Conservation (phyloP, 768 basidiomycete genomes). For the Cubamyces lactineus region DNA sequence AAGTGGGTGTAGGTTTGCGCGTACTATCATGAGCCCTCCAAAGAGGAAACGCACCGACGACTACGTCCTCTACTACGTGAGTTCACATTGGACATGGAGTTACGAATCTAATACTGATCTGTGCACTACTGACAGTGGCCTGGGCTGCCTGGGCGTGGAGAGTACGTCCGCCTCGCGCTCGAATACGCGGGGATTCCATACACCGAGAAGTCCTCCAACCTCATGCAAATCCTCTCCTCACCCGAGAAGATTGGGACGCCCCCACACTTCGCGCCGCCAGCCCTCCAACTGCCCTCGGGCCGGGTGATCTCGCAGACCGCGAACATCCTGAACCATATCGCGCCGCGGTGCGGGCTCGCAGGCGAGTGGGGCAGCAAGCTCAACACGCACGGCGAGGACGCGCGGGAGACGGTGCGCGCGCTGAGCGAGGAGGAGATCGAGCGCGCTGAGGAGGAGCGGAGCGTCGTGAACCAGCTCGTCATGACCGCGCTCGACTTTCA, state of each 20-base stretch:
- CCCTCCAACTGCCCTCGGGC: constrained; percentile 38
- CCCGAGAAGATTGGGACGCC: constrained; percentile 28
- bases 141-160: constrained; percentile 42
- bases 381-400: constrained; percentile 6
- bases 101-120: not conserved
- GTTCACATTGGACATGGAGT: not conserved
- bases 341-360: constrained; percentile 39
- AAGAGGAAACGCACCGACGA: constrained; percentile 15
- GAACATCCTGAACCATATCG: constrained; percentile 42
- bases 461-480: constrained; percentile 42
- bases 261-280: constrained; percentile 46
- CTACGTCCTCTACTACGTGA: constrained; percentile 17
- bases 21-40: constrained; percentile 3
- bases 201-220: constrained; percentile 29
- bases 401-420: constrained; percentile 9
- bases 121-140: constrained; percentile 31
- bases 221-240: constrained; percentile 28
- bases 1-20: not conserved
- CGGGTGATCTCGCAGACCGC: constrained; percentile 40
- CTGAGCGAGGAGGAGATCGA: constrained; percentile 33
- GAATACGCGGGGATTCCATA: constrained; percentile 42
- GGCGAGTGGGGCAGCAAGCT: constrained; percentile 28
- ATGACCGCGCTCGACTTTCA: constrained; percentile 40
- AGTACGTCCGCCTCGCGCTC: constrained; percentile 43
- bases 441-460: constrained; percentile 36